Percentiles rank a stretch among this genome's conserved stretches.
These are phyloP conservation scores for Lachnellula subtilissima DNA, from an alignment of 2,329 filamentous ascomycete species.

Conservation along the genomic window DNA sequence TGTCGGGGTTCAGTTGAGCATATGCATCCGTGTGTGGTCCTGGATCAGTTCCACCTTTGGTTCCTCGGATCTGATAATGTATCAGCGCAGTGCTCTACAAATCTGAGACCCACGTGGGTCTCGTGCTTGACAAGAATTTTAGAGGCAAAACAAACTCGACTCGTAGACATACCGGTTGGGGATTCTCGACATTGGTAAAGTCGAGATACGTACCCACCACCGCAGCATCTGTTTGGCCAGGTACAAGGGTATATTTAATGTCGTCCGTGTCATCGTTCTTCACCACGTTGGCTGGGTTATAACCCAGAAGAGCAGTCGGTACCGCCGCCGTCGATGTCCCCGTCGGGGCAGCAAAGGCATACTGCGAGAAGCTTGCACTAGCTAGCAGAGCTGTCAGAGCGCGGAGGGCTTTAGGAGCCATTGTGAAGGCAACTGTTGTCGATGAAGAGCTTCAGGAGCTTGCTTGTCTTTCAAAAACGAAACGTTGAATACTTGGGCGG, in stretches of 20 bases:
- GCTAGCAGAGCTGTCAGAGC: background rate
- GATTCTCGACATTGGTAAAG: conserved; percentile 46
- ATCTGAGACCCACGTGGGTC: background rate
- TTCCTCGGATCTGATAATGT: conserved; percentile 40
- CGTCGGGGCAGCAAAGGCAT: conserved; percentile 19
- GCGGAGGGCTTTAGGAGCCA: background rate
- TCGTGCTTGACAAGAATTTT: background rate
- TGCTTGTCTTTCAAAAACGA: no score
- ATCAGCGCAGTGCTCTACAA: background rate
- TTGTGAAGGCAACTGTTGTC: background rate
- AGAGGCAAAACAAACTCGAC: background rate
- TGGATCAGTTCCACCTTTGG: conserved; percentile 45
- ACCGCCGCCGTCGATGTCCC: conserved; percentile 13
- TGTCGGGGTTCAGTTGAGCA: conserved; percentile 65
- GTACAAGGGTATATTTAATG: conserved; percentile 39
- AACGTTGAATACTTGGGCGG: background rate
- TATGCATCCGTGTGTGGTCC: conserved; percentile 64
- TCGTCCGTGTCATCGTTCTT: conserved; percentile 32
- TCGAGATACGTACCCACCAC: conserved; percentile 49
- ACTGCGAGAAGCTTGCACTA: conserved; percentile 5
- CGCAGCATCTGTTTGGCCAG: conserved; percentile 46
- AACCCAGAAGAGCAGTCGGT: conserved; percentile 34
- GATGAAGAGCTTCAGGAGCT: background rate
- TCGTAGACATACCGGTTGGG: conserved; percentile 40
- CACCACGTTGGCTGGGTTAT: conserved; percentile 34